These are phyloP conservation scores for Camellia oleifera DNA, from an alignment of 179 eudicot genomes.

Conservation along the genomic window DNA sequence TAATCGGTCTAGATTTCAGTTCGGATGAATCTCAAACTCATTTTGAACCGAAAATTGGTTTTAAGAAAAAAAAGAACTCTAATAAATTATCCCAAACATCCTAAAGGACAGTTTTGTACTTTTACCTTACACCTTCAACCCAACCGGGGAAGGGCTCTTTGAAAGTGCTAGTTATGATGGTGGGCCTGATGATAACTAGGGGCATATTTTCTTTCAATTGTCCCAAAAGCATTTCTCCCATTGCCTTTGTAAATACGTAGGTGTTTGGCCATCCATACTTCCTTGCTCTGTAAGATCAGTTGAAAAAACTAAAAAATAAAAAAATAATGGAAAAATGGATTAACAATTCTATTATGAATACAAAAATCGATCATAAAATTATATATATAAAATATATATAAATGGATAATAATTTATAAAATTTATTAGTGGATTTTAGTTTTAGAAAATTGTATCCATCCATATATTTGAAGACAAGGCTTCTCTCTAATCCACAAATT, in stretches of 20 bases:
- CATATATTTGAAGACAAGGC: no score
- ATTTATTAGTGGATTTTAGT: no score
- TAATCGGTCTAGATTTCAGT: no score
- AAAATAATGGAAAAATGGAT: no score
- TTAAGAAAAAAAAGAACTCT: background rate
- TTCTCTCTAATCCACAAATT: no score
- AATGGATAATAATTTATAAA: no score
- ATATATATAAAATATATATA: no score
- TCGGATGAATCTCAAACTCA: no score
- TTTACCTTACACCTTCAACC: slow-evolving; percentile 87
- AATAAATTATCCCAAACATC: background rate
- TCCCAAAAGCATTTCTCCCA: slow-evolving; percentile 80
- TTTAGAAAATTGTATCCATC: no score
- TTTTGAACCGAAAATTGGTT: no score
- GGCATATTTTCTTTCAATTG: slow-evolving; percentile 54
- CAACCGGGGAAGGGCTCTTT: slow-evolving; percentile 92
- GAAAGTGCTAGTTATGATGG: slow-evolving; percentile 74
- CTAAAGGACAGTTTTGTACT: background rate
- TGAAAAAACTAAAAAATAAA: background rate
- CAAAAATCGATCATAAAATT: no score
- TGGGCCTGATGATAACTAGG: slow-evolving; percentile 75
- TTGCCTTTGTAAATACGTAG: slow-evolving; percentile 85
- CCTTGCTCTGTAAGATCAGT: slow-evolving; percentile 43
- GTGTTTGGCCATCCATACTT: slow-evolving; percentile 91
- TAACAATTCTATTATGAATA: no score